These are phyloP conservation scores for Ceratobasidium sp. DNA, from an alignment of 1,284 basidiomycete genomes.

Conservation along the genomic window DNA sequence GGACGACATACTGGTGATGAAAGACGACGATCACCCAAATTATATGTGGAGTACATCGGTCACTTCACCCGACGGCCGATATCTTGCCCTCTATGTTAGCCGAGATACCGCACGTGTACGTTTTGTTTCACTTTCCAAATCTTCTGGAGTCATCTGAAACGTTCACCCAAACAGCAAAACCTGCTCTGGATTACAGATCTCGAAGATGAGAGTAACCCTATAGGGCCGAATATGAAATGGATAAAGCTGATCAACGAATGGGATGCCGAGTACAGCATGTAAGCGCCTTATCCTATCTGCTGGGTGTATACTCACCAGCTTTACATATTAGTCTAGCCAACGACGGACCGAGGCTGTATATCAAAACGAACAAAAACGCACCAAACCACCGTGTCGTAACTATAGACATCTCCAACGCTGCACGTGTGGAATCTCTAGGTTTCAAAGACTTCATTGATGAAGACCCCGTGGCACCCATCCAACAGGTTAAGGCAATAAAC, in stretches of 20 bases:
- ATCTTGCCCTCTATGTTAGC: constrained; percentile 68
- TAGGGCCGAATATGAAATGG: constrained; percentile 76
- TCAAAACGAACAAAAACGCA: constrained; percentile 76
- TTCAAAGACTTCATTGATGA: constrained; percentile 80
- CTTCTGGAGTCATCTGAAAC: background rate
- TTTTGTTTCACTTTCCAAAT: background rate
- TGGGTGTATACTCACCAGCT: background rate
- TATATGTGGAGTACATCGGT: constrained; percentile 74
- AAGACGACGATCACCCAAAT: constrained; percentile 73
- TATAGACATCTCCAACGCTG: constrained; percentile 71
- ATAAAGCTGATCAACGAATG: constrained; percentile 74
- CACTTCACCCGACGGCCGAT: constrained; percentile 74
- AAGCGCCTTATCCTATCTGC: background rate
- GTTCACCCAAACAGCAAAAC: constrained; percentile 67
- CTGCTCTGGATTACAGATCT: constrained; percentile 81
- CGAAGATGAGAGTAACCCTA: constrained; percentile 62
- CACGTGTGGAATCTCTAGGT: constrained; percentile 47
- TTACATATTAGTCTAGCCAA: constrained; percentile 68
- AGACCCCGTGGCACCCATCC: constrained; percentile 68
- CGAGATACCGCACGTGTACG: constrained; percentile 76
- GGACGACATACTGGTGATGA: constrained; percentile 75
- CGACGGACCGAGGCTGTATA: constrained; percentile 74
- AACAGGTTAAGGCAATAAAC: constrained; percentile 60
- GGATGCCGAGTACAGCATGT: constrained; percentile 33
- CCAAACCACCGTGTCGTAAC: constrained; percentile 76